Conservation (phyloP, 306 rosid species). For the Prunus persica region DNA sequence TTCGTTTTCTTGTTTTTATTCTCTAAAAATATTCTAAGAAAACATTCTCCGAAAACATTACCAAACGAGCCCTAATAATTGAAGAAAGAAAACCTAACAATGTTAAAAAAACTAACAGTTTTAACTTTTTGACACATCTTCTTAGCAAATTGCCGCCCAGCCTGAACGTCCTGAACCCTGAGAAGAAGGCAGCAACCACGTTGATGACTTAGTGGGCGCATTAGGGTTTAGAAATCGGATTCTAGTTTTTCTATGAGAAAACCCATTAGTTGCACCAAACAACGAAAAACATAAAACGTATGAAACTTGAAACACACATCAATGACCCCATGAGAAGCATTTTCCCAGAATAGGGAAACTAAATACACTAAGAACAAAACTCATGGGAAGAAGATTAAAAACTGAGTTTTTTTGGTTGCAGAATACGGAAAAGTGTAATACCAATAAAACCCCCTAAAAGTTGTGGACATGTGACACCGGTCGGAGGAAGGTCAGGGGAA, state of each 20-base stretch:
- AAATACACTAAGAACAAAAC: not conserved
- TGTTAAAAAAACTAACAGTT: too few species aligned
- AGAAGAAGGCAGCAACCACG: slow-evolving; percentile 27
- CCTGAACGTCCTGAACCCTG: too few species aligned
- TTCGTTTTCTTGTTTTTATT: too few species aligned
- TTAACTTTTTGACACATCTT: too few species aligned
- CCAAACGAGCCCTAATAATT: too few species aligned
- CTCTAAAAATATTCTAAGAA: too few species aligned
- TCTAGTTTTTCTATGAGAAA: not conserved
- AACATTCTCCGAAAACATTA: too few species aligned
- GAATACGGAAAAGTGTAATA: not conserved
- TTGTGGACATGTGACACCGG: slow-evolving; percentile 32
- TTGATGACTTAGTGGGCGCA: too few species aligned
- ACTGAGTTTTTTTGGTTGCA: not conserved
- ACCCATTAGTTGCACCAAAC: not conserved
- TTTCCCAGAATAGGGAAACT: not conserved
- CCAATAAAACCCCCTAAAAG: slow-evolving; percentile 15
- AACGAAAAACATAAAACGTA: not conserved
- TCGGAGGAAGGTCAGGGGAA: not conserved
- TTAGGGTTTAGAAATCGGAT: too few species aligned
- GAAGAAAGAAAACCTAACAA: too few species aligned
- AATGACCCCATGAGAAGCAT: not conserved
- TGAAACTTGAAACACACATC: not conserved
- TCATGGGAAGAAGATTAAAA: too few species aligned
- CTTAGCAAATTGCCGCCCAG: too few species aligned